Evolutionary conservation across 805 yeast genomes (phyloP).

Genomic region (Danielozyma ontarioensis): DNA sequence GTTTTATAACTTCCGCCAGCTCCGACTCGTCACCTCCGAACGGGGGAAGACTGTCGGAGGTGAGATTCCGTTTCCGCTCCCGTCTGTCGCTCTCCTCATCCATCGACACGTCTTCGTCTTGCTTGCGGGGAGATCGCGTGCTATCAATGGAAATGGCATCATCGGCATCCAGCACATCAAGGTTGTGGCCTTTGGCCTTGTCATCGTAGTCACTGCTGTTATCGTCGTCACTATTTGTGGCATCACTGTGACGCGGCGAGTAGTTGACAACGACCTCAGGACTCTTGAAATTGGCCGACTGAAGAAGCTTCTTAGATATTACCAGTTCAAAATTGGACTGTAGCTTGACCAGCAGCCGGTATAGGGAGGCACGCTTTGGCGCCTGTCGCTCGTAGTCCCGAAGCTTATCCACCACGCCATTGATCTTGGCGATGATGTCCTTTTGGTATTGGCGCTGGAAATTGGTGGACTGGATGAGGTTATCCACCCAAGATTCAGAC

Average conservation of each 20-base stretch:
- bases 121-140: neutral
- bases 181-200: neutral
- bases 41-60: neutral
- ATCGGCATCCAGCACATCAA: slow-evolving; percentile 1
- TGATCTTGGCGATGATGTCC: slow-evolving; percentile 2
- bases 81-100: neutral
- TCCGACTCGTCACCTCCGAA: too few relatives aligned
- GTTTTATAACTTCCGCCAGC: too few relatives aligned
- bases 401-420: slow-evolving; percentile 1
- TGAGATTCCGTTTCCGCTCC: neutral
- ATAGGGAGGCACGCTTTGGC: neutral
- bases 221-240: slow-evolving; percentile 5
- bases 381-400: slow-evolving; percentile 1
- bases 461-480: neutral
- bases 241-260: neutral
- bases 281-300: neutral
- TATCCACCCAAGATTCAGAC: slow-evolving; percentile 1
- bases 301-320: slow-evolving; percentile 5
- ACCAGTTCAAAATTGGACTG: slow-evolving; percentile 7
- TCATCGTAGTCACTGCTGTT: slow-evolving; percentile 4
- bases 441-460: neutral
- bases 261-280: too few relatives aligned
- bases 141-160: neutral
- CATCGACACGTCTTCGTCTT: neutral
- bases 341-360: slow-evolving; percentile 3